Evolutionary conservation across 2,329 filamentous ascomycete species (phyloP), one percentile per base, ranked within the genome.

Genomic region (Aureobasidium lini): DNA sequence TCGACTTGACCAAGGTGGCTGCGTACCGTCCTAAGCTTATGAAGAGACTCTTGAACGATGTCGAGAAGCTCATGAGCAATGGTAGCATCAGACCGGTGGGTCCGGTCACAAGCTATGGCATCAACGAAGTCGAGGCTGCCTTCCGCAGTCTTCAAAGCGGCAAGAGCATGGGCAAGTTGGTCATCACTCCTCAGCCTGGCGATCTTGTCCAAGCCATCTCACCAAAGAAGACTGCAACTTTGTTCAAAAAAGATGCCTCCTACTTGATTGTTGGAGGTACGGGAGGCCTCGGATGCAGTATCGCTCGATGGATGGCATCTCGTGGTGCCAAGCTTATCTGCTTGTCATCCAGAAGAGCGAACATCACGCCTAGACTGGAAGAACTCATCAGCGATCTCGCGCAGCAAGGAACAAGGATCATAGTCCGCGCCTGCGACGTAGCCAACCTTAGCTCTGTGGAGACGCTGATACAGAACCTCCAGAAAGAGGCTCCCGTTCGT

Each of bases 241-340:
- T 46, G 31, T 52, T 62, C 46, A 42, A 50, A 7, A 16, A 37
- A 1, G 49, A 60, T 23, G 60, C 49, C 2, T 58, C 62, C 1
- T 68, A 67, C 32, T 18, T 68, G 10, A 40, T 67, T 9, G 52
- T 63, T n/a, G 66, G 66, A 11, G 65, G 66, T 40, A 61, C 66
- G 16, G 65, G 65, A 9, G 66, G 66, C 5, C 60, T 68, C 15
- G 64, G 65, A 10, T 59, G 61, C 23, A 40, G 57, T 6, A 57
- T 67, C 15, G 58, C 63, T 10, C 44, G 32, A 13, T 64, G 58
- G 59, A 56, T 68, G 57, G 64, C 50, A 16, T 42, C 50, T 15
- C 37, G 50, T 62, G 13, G 54, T 62, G 37, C 57, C 43, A 36
- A 66, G 66, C 6, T 64, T 64, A 52, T 62, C 23, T 61, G 62